A percentile compares a stretch with the other conserved stretches of the same genome.
phyloP scores from a whole-genome alignment of 257 asterid genomes.

The Nicotiana benthamiana region DNA sequence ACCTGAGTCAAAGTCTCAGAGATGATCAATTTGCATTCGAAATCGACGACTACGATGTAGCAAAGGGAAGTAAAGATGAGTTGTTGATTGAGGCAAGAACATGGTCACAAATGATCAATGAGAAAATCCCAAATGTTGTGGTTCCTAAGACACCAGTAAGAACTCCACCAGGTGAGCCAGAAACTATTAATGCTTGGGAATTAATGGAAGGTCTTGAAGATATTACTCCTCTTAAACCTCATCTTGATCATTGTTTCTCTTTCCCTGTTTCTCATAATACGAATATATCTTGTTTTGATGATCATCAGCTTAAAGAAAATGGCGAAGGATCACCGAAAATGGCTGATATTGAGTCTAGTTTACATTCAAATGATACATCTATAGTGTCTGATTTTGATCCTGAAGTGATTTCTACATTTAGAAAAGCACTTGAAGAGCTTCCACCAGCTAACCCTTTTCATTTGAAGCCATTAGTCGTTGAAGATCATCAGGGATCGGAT shows the following conservation, averaged over 20 bases:
- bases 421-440: constrained; percentile 68
- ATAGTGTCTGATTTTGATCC: constrained; percentile 64
- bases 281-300: constrained; percentile 25
- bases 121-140: constrained; percentile 34
- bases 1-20: constrained; percentile 6
- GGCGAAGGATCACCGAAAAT: not conserved
- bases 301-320: constrained; percentile 30
- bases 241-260: constrained; percentile 62
- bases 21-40: constrained; percentile 17
- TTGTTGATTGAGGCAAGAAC: constrained; percentile 58
- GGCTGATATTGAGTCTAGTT: constrained; percentile 39
- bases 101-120: constrained; percentile 57
- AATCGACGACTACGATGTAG: constrained; percentile 5
- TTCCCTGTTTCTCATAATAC: constrained; percentile 30
- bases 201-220: constrained; percentile 79
- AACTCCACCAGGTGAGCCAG: constrained; percentile 68
- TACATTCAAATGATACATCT: constrained; percentile 42
- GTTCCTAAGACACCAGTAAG: constrained; percentile 26
- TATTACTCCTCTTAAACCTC: constrained; percentile 29
- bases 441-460: constrained; percentile 69
- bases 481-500: constrained; percentile 5
- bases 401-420: constrained; percentile 57
- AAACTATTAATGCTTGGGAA: constrained; percentile 60
- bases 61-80: constrained; percentile 27
- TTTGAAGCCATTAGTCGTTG: constrained; percentile 26